Evolutionary conservation across 1,284 basidiomycete species (phyloP), one percentile per base, ranked within the genome.

Genomic region (Ceratobasidium sp.): DNA sequence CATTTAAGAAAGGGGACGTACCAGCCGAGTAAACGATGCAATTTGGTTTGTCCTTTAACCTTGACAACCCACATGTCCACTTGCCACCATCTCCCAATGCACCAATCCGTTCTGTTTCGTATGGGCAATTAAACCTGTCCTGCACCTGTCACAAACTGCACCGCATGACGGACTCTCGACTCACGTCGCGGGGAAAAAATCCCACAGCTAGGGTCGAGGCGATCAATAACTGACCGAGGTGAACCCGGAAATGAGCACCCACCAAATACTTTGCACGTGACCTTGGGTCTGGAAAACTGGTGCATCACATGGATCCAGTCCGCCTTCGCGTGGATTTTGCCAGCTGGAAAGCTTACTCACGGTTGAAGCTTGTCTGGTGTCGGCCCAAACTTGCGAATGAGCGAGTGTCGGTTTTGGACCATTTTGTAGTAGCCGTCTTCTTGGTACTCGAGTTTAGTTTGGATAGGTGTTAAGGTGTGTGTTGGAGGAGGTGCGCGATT

Each of bases 11-110:
- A 22, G 9, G 34, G 34, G 5, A 69, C 76, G 6, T 29, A 78
- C 78, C 78, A 31, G 78, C 78, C 22, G 75, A 76, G 74, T 78
- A 79, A 16, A 79, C 65, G 27, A 77, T 74, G 56, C 76, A 76
- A 16, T 74, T 74, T 29, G 59, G 63, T 64, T 78, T 77, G 16
- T 74, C 31, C 16, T 72, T 76, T 37, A 79, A 34, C 41, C 72
- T 73, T 5, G 74, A 75, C 14, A 79, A 39, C 19, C 78, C 78
- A 58, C 78, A 79, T 29, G 77, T 64, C 78, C 78, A 79, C 51
- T 79, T 79, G 14, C 78, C 78, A 14, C 77, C 77, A 72, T 77
- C 77, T 54, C 66, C 74, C 27, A 74, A 16, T 48, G 65, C 54
- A 1, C 75, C 78, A 14, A 79, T 56, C 24, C 78, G 74, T 53